Evolutionary conservation across 2,329 filamentous ascomycete genomes (phyloP).

Genomic region (Trichothecium sympodiale): DNA sequence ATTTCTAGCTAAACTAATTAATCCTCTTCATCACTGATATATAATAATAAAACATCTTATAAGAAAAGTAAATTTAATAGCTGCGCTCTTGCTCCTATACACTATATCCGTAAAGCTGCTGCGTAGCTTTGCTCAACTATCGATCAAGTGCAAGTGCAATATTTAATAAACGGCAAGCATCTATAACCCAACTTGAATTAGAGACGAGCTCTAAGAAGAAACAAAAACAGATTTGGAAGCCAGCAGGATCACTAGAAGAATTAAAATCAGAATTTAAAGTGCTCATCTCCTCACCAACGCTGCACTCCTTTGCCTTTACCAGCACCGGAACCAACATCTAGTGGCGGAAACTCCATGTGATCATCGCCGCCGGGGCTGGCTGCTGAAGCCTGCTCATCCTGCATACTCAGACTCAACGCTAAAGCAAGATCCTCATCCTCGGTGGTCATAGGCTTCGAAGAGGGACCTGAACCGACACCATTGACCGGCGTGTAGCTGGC

Average conservation of each 20-base stretch:
- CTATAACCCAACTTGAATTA: no score
- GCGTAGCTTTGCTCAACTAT: no score
- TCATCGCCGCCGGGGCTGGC: slow-evolving; percentile 3
- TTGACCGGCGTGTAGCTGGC: slow-evolving; percentile 23
- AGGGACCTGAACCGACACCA: slow-evolving; percentile 11
- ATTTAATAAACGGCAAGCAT: no score
- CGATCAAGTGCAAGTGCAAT: no score
- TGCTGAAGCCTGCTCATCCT: slow-evolving; percentile 31
- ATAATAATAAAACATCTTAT: no score
- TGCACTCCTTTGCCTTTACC: slow-evolving; percentile 31
- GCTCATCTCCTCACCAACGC: slow-evolving; percentile 12
- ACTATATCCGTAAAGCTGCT: no score
- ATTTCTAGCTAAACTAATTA: no score
- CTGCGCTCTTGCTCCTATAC: no score
- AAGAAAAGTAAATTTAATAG: no score
- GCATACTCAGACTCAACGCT: slow-evolving; percentile 48
- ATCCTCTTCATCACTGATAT: no score
- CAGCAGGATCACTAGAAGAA: slow-evolving; percentile 1
- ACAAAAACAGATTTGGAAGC: no score
- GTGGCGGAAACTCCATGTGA: slow-evolving; percentile 27
- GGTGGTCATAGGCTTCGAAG: slow-evolving; percentile 5
- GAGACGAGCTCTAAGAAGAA: no score
- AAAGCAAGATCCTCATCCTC: slow-evolving; percentile 48
- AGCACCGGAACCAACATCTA: slow-evolving; percentile 24
- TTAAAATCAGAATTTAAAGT: slow-evolving; percentile 1